phyloP scores from a whole-genome alignment of 1,284 basidiomycete species.

The Mycena sp. region DNA sequence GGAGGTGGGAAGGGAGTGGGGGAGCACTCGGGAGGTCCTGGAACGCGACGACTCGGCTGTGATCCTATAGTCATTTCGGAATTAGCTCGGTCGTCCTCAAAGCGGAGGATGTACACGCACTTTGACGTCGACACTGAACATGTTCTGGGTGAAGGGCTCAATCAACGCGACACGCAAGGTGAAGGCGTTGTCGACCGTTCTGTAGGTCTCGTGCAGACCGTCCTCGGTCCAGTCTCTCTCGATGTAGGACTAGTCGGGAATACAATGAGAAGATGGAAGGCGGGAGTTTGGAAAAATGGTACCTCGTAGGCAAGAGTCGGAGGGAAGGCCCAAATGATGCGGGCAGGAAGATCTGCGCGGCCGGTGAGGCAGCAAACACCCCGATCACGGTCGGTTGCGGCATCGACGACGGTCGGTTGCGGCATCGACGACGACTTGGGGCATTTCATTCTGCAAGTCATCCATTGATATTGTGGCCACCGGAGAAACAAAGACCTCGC shows the following conservation, averaged over 20 bases:
- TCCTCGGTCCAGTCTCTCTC: too few relatives aligned
- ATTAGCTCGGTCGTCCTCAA: background rate
- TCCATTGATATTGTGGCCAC: too few relatives aligned
- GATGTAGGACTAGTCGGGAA: background rate
- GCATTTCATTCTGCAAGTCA: background rate
- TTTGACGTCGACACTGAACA: slow-evolving; percentile 4
- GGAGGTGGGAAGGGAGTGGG: background rate
- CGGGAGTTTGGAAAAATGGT: background rate
- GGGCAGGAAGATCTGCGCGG: background rate
- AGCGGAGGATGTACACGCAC: background rate
- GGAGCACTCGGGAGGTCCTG: background rate
- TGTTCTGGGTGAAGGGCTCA: background rate
- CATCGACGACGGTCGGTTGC: background rate
- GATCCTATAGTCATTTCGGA: background rate
- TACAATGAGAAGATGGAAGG: background rate
- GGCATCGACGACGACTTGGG: too few relatives aligned
- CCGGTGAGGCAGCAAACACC: slow-evolving; percentile 3
- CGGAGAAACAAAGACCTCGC: too few relatives aligned
- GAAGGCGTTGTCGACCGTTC: background rate
- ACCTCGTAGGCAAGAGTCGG: background rate
- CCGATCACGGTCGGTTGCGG: background rate
- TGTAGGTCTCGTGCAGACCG: background rate
- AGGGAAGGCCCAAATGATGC: background rate
- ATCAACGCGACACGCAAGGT: background rate
- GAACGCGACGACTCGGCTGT: slow-evolving; percentile 5